Evolutionary conservation across 2,329 filamentous ascomycete species (phyloP), one percentile per base, ranked within the genome.

Genomic region (Clarireedia paspali): DNA sequence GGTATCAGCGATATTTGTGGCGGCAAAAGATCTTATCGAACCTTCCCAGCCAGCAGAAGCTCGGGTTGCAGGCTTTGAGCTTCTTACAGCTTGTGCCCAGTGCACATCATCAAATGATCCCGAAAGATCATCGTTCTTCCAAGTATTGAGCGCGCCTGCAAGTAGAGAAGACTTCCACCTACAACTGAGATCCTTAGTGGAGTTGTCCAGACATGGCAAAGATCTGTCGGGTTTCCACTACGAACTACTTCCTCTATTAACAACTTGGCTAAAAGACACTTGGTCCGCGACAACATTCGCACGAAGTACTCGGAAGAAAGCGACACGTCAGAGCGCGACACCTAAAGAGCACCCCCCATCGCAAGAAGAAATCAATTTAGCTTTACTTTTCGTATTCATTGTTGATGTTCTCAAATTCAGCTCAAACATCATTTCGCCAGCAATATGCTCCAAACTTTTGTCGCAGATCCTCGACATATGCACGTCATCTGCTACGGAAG

Each of bases 361-460:
- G 24, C 75, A 73, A 27, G 82, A 85, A 64, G 83, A 87, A 58
- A 77, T 78, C 61, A 84, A 82, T 63, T 74, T 91, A 53, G 73
- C 78, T 2, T 77, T 80, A 48, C 71, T 90, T 2, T 89, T 90
- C 65, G 70, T 74, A 12, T 87, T 84, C 61, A 76, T 87, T 53
- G 77, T 79, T 56, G 82, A 88, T 59, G 76, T 89, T 53, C 82
- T 88, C 72, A 89, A 88, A 67, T 91, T 88, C 74, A 89, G 85
- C 67, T 87, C 84, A 68, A 86, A 84, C 62, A 77, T 83, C 34
- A 82, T 86, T 24, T 78, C 79, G 60, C 84, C 88, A 60, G 71
- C 76, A 34, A 80, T 85, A 47, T 75, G 87, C 20, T 77, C 77
- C 51, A 74, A 75, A 3, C 71, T 91, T 53, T 80, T 91, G 56